Evolutionary conservation across 164 flowering plant species (phyloP).

Genomic region (Nelumbo lutea): DNA sequence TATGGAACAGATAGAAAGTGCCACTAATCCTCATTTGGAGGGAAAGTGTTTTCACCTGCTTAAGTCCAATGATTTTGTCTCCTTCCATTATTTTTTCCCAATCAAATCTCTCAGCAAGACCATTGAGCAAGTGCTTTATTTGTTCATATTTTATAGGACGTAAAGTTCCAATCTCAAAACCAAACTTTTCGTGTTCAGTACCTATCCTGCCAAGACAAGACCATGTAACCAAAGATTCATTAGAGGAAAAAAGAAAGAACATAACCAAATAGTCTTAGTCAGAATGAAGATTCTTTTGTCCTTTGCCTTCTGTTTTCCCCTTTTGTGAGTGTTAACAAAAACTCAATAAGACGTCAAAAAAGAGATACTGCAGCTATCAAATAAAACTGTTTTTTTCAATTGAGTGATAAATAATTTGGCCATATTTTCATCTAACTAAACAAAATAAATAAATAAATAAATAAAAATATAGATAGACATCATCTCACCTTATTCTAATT

Average conservation of each 20-base stretch:
- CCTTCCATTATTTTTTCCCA: constrained; percentile 99
- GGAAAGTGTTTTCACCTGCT: constrained; percentile 52
- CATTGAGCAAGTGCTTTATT: constrained; percentile 79
- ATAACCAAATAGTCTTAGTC: not conserved
- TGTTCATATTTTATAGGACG: constrained; percentile 85
- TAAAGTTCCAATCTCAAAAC: constrained; percentile 70
- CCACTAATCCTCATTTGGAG: not conserved
- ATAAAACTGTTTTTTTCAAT: not conserved
- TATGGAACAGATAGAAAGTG: not conserved
- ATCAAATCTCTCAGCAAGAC: constrained; percentile 93
- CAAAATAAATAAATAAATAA: not conserved
- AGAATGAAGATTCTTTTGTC: not conserved
- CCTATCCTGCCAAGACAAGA: constrained; percentile 69
- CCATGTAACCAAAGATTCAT: constrained; percentile 3
- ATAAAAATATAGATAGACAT: not conserved
- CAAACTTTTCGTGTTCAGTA: constrained; percentile 99
- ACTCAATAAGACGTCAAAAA: too few relatives aligned
- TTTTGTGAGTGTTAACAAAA: too few relatives aligned
- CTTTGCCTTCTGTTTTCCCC: too few relatives aligned
- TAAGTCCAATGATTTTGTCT: constrained; percentile 86
- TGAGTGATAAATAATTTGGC: not conserved
- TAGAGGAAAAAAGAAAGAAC: not conserved
- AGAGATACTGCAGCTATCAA: not conserved
- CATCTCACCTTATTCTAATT: not conserved
- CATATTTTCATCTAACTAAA: not conserved